Evolutionary conservation across 208 protist species (phyloP).

Genomic region (Borovskyia barvae): DNA sequence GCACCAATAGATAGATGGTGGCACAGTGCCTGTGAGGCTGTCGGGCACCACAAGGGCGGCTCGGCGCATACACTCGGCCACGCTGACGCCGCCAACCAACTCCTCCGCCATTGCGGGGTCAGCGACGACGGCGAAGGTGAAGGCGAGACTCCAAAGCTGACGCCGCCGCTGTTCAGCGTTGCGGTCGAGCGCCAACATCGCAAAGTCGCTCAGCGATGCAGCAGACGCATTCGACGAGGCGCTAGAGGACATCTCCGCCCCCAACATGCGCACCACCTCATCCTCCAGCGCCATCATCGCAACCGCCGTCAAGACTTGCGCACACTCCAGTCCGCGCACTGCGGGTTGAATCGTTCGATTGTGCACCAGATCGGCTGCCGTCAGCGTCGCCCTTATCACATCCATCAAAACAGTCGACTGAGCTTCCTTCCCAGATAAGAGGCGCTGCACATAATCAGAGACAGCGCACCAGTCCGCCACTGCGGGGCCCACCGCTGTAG

Average conservation of each 20-base stretch:
- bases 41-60: slow-evolving; percentile 19
- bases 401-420: neutral
- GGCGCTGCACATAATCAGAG: slow-evolving; percentile 1
- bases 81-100: slow-evolving; percentile 3
- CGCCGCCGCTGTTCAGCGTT: slow-evolving; percentile 2
- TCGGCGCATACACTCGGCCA: slow-evolving; percentile 24
- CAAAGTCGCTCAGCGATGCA: slow-evolving; percentile 14
- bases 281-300: slow-evolving; percentile 28
- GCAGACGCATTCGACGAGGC: slow-evolving; percentile 2
- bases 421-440: slow-evolving; percentile 13
- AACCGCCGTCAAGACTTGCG: slow-evolving; percentile 15
- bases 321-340: slow-evolving; percentile 19
- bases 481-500: slow-evolving; percentile 2
- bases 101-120: slow-evolving; percentile 5
- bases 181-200: slow-evolving; percentile 1
- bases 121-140: slow-evolving; percentile 12
- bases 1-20: slow-evolving; percentile 26
- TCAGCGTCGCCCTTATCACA: slow-evolving; percentile 6
- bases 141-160: slow-evolving; percentile 20
- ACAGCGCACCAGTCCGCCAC: slow-evolving; percentile 2
- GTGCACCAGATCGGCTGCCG: slow-evolving; percentile 9
- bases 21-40: slow-evolving; percentile 4
- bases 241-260: neutral
- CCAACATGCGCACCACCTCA: slow-evolving; percentile 16
- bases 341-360: slow-evolving; percentile 1